These are phyloP conservation scores for Conticribra weissflogii DNA, from an alignment of 108 stramenopile species.

Conservation along the genomic window DNA sequence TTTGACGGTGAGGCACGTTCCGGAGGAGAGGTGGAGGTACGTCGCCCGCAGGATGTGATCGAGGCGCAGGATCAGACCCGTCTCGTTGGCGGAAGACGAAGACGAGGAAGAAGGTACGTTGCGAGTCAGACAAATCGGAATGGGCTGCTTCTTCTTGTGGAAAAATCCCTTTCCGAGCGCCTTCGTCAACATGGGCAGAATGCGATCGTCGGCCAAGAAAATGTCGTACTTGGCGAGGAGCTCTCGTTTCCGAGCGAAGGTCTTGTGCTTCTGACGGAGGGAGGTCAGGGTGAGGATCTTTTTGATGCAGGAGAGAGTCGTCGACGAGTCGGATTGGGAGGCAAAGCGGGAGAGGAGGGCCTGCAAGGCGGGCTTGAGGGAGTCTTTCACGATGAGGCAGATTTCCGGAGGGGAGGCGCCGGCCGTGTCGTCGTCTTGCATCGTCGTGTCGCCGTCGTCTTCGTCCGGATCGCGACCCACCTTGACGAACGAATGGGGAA, in stretches of 20 bases:
- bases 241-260: slow-evolving; percentile 78
- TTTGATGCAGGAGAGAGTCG: slow-evolving; percentile 79
- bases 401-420: not conserved
- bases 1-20: too few relatives aligned
- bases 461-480: slow-evolving; percentile 8
- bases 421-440: slow-evolving; percentile 65
- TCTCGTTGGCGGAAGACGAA: too few relatives aligned
- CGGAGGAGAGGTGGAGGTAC: too few relatives aligned
- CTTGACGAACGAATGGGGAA: slow-evolving; percentile 76
- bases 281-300: slow-evolving; percentile 84
- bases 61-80: too few relatives aligned
- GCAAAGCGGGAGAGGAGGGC: slow-evolving; percentile 70
- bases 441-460: slow-evolving; percentile 22
- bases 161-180: slow-evolving; percentile 91
- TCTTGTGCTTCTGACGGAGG: slow-evolving; percentile 82
- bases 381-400: slow-evolving; percentile 95
- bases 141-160: slow-evolving; percentile 88
- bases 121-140: slow-evolving; percentile 65
- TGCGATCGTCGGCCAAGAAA: slow-evolving; percentile 95
- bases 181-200: slow-evolving; percentile 92
- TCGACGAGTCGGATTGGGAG: slow-evolving; percentile 19
- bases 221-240: slow-evolving; percentile 76
- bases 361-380: slow-evolving; percentile 82
- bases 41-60: too few relatives aligned
- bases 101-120: too few relatives aligned